Evolutionary conservation across 192 early-diverging fungal species (phyloP).

Genomic region (Piromyces finnis): DNA sequence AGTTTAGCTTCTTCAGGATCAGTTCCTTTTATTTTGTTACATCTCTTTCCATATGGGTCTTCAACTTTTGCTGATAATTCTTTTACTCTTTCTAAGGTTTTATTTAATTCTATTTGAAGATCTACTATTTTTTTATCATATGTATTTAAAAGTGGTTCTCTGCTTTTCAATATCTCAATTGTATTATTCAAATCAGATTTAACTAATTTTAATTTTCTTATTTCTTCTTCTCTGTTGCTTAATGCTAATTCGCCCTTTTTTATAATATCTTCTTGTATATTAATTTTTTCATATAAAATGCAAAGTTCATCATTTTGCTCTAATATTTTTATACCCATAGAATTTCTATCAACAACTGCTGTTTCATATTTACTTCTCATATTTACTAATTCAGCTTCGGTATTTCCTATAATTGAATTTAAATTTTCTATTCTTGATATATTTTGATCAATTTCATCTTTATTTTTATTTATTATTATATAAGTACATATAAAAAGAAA

Average conservation of each 20-base stretch:
- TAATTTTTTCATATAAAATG: slow-evolving; percentile 34
- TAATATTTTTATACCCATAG: slow-evolving; percentile 26
- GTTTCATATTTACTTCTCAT: slow-evolving; percentile 25
- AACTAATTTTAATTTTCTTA: slow-evolving; percentile 19
- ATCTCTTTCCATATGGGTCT: slow-evolving; percentile 11
- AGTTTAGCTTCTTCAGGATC: slow-evolving; percentile 27
- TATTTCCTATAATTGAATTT: slow-evolving; percentile 23
- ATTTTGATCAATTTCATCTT: slow-evolving; percentile 39
- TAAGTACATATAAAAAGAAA: too few relatives aligned
- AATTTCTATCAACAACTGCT: slow-evolving; percentile 26
- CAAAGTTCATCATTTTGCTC: slow-evolving; percentile 43
- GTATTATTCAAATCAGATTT: slow-evolving; percentile 12
- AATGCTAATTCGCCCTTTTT: slow-evolving; percentile 18
- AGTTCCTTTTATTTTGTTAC: slow-evolving; percentile 23
- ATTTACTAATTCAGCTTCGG: slow-evolving; percentile 27
- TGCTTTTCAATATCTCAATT: slow-evolving; percentile 18
- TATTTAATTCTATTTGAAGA: slow-evolving; percentile 6
- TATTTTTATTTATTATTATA: too few relatives aligned
- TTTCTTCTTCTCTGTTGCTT: slow-evolving; percentile 13
- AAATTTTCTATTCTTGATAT: slow-evolving; percentile 34
- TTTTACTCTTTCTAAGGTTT: slow-evolving; percentile 6
- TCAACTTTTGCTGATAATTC: slow-evolving; percentile 23
- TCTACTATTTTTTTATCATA: slow-evolving; percentile 2
- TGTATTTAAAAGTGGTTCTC: not conserved
- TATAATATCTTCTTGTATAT: slow-evolving; percentile 18